Evolutionary conservation across 2,329 filamentous ascomycete genomes (phyloP), one percentile per base, ranked within the genome.

Genomic region (Mycosphaerelloides madeirae): DNA sequence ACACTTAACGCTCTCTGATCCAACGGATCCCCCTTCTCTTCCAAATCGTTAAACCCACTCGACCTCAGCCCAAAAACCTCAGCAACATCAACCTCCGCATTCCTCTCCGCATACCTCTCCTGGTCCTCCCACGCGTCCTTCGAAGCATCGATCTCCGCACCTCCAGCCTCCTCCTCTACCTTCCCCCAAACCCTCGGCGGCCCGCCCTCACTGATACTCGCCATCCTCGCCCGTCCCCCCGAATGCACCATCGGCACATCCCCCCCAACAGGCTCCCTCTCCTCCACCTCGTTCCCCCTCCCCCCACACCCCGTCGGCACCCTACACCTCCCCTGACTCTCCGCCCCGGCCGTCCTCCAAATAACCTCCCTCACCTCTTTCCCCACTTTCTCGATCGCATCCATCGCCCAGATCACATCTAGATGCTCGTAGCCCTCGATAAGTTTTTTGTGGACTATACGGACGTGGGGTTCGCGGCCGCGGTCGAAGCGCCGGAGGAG

Each of bases 331-430:
- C 72, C 70, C 41, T 79, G 79, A 29, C 69, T 81, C 71, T 72
- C 68, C 15, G 69, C 65, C 3, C 73, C 65, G 43, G 76, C 73
- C 1, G 87, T 95, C 65, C 82, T 82, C 90, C 90, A 96, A 11
- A 96, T 66, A 12, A 94, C 83, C 58, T 91, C 83, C 22, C 81
- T 77, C 0, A 96, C 72, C 68, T 95, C 90, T 44, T 72, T 75
- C 4, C 90, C 93, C 1, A 96, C 86, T 63, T 91, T 79, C 37
- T 91, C 83, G 13, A 89, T 80, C 0, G 82, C 81, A 60, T 96
- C 89, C 74, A 96, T 87, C 0, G 90, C 89, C 91, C 91, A 96
- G 29, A 97, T 81, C 1, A 96, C 87, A 67, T 96, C 91, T 3
- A 97, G 75, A 67, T 97, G 91, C 68, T 96, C 91, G 63, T 95